Base-by-base conservation (phyloP, 2,329 filamentous ascomycete species). In the Colletotrichum higginsianum region DNA sequence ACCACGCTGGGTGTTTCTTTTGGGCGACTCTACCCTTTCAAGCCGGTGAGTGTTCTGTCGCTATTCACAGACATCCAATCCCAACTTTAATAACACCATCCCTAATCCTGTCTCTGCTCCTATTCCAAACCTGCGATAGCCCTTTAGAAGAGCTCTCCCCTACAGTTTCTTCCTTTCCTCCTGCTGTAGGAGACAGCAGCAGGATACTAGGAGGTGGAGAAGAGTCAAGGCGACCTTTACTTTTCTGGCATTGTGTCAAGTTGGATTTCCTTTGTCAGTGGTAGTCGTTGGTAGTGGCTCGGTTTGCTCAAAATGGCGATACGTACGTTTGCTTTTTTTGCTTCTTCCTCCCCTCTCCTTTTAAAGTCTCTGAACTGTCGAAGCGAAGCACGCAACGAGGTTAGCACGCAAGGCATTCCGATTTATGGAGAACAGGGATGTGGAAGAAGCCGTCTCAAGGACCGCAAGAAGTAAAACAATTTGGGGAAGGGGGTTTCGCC, bases 281-380 rank as follows among this genome's bases (percentile, higher is more conserved):
- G 50, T 53, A 42, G 58, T 30, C 9, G 40, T 44, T 55, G 65
- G 21, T 49, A 44, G 67, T 56, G 55, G 66, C 49, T 57, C 23
- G 16, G 11, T 18, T 30, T 18, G 26, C 18, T 35, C 52, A 16
- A 18, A 18, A 40, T 44, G 42, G 65, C 26, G n/a, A 15, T 15
- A 52, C 30, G 63, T 49, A 61, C 9, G n/a, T 18, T 52, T 49
- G 49, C 49, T 64, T 58, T 38, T 53, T 30, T 40, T 21, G 38
- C 11, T 35, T 35, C 44, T 44, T 42, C 11, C 21, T 55, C n/a
- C 18, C 42, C n/a, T 38, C 44, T 38, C 62, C 26, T 66, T n/a
- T 35, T 53, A 42, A 38, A 13, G 21, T 42, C 18, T 40, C 30
- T 35, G 8, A 38, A 21, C 30, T 38, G 18, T 18, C 55, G 3